Percentiles rank a stretch among this genome's conserved stretches.
phyloP scores from a whole-genome alignment of 2,329 filamentous ascomycete genomes.

The Colletotrichum sp. region DNA sequence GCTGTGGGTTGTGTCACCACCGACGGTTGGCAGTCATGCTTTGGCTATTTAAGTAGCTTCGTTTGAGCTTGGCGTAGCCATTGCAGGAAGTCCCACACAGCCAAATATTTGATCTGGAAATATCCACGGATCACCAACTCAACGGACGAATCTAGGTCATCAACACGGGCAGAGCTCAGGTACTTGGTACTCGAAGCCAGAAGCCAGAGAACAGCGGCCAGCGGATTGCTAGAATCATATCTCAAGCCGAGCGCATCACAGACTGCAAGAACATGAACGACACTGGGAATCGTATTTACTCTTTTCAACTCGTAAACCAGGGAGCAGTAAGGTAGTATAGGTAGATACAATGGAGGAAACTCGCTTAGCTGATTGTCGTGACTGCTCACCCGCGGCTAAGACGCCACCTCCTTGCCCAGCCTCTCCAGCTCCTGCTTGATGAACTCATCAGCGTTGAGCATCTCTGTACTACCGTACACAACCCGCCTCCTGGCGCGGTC shows the following conservation, averaged over 20 bases:
- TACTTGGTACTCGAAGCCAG: neutral
- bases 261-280: neutral
- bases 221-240: neutral
- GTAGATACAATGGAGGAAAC: neutral
- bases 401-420: conserved; percentile 61
- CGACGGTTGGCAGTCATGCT: neutral
- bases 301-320: neutral
- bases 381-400: conserved; percentile 2
- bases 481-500: conserved; percentile 76
- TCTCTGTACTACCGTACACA: conserved; percentile 92
- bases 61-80: neutral
- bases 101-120: neutral
- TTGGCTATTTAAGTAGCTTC: neutral
- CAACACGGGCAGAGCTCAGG: neutral
- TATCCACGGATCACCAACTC: neutral
- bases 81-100: neutral
- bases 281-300: conserved; percentile 5
- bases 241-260: neutral
- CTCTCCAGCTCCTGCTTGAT: conserved; percentile 67
- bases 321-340: neutral
- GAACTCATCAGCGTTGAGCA: conserved; percentile 73
- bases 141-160: neutral
- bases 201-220: neutral
- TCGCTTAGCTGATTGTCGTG: neutral
- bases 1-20: neutral